phyloP scores from a whole-genome alignment of 352 stramenopile species.

The Vaucheria bursata region DNA sequence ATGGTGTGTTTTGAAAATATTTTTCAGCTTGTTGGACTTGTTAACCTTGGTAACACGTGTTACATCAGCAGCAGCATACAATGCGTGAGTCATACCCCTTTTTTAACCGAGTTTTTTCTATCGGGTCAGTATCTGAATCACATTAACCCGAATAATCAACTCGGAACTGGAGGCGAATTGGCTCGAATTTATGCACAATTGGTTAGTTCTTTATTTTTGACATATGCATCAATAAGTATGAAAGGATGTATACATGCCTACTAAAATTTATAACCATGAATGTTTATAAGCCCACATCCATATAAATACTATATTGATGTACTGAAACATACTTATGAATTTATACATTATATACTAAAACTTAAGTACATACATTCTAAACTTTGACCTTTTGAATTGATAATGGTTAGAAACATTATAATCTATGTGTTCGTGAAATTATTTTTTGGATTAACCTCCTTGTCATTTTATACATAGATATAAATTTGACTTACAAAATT shows the following conservation, averaged over 20 bases:
- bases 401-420: neutral
- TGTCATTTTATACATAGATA: neutral
- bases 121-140: slow-evolving; percentile 76
- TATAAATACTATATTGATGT: neutral
- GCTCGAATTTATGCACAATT: slow-evolving; percentile 83
- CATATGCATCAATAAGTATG: neutral
- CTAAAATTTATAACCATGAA: neutral
- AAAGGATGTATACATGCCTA: slow-evolving; percentile 5
- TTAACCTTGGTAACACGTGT: slow-evolving; percentile 91
- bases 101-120: slow-evolving; percentile 83
- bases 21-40: slow-evolving; percentile 77
- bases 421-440: neutral
- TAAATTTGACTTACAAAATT: slow-evolving; percentile 50
- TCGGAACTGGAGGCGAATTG: slow-evolving; percentile 74
- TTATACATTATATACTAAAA: neutral
- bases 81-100: slow-evolving; percentile 74
- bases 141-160: slow-evolving; percentile 88
- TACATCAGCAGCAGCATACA: slow-evolving; percentile 82
- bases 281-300: too few relatives aligned
- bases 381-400: too few relatives aligned
- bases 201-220: slow-evolving; percentile 54
- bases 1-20: too few relatives aligned
- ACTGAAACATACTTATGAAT: slow-evolving; percentile 43
- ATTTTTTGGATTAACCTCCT: neutral
- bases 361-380: neutral